Evolutionary conservation across 2,329 filamentous ascomycete species (phyloP), one percentile per base, ranked within the genome.

Genomic region (Botryotinia globosa): DNA sequence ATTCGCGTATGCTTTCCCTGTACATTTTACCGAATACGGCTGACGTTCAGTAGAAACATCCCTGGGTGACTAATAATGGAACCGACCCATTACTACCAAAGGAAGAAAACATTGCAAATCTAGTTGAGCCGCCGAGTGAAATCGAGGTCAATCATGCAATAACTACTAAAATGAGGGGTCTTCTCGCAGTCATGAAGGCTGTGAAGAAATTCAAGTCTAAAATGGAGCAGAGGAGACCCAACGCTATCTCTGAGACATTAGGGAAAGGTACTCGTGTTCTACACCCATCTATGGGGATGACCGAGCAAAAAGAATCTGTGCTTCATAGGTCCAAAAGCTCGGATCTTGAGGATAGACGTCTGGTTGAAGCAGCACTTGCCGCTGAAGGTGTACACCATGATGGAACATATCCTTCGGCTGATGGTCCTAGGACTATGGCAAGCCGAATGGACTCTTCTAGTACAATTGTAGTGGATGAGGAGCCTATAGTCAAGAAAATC

Each of bases 141-240:
- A 90, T 94, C 72, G 96, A 99, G 82, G 88, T 98, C 79, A 94
- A 94, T 78, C 90, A 92, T 75, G 96, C 96, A 22, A 97, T 98
- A 76, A 98, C 96, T 4, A 89, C 89, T 37, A 97, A 94, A 79
- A 94, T 98, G 87, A 91, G 91, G 73, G 91, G 96, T 79, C 86
- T 98, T 32, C 42, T 62, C 16, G 54, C 45, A 18, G 75, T 94
- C 91, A 92, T 98, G 85, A 96, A 93, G 88, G 96, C 94, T 6
- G 95, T 97, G 58, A 90, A 91, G 75, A 92, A 92, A 73, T 98
- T 98, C 85, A 98, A 97, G 81, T 84, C 87, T 68, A 85, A 97
- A 14, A 83, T 96, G 44, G 85, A 88, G 75, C 84, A 85, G 72
- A 86, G 85, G 74, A 85, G 87, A 77, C 83, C 87, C 42, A 70